Conservation (phyloP, 345 rosid species). For the Dimocarpus longan region DNA sequence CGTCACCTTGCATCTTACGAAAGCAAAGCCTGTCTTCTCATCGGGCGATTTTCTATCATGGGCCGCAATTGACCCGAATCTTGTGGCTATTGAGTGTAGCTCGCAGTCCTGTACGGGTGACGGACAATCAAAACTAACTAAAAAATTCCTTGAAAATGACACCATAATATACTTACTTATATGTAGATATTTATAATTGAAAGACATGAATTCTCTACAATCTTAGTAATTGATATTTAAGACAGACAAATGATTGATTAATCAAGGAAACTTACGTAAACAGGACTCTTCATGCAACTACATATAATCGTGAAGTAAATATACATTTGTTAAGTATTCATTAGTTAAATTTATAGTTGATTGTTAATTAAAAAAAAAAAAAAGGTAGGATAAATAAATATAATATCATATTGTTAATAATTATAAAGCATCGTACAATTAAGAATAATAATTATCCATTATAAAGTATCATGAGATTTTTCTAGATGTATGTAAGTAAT, state of each 20-base stretch:
- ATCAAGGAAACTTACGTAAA: not conserved
- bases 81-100: slow-evolving; percentile 84
- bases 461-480: too few species aligned
- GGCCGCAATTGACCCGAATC: slow-evolving; percentile 95
- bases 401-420: too few species aligned
- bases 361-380: too few species aligned
- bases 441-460: too few species aligned
- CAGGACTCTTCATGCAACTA: not conserved
- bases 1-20: slow-evolving; percentile 72
- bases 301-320: too few species aligned
- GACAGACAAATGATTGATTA: too few species aligned
- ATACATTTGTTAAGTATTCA: too few species aligned
- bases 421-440: too few species aligned
- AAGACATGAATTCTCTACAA: not conserved
- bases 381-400: too few species aligned
- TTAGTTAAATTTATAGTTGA: too few species aligned
- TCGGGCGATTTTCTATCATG: slow-evolving; percentile 76
- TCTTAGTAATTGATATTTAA: not conserved
- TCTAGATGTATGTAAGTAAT: too few species aligned
- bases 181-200: too few species aligned
- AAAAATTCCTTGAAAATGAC: not conserved
- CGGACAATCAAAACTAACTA: not conserved
- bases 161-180: not conserved
- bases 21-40: slow-evolving; percentile 92
- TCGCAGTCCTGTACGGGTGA: slow-evolving; percentile 69